Percentiles rank a stretch among this genome's conserved stretches.
phyloP scores from a whole-genome alignment of 164 flowering plant genomes.

The Euptelea pleiosperma region DNA sequence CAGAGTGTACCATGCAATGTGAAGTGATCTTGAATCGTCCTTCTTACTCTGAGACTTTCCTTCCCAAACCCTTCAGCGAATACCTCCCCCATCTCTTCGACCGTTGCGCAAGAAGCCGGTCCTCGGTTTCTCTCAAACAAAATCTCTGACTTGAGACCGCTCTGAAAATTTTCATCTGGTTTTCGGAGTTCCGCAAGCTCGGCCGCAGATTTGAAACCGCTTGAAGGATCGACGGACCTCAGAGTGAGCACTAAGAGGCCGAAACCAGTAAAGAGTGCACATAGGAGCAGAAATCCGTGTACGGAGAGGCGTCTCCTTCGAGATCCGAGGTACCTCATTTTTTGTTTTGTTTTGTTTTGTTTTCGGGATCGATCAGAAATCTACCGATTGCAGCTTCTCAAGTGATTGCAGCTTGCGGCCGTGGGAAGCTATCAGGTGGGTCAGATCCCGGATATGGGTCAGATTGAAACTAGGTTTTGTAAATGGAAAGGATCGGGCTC shows the following conservation, averaged over 20 bases:
- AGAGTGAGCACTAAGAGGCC: constrained; percentile 36
- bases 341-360: too few species aligned
- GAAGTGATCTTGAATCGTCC: constrained; percentile 57
- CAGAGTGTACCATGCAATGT: constrained; percentile 50
- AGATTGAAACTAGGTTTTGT: too few species aligned
- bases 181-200: background rate
- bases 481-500: too few species aligned
- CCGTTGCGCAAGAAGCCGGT: constrained; percentile 64
- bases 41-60: constrained; percentile 61
- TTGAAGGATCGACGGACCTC: constrained; percentile 35
- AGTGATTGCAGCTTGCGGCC: too few species aligned
- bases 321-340: constrained; percentile 22
- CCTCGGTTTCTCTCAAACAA: background rate
- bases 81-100: constrained; percentile 78
- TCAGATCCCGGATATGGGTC: too few species aligned
- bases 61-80: constrained; percentile 38
- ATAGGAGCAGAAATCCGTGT: constrained; percentile 24
- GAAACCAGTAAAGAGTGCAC: constrained; percentile 23
- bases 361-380: too few species aligned
- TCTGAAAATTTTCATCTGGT: background rate
- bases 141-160: constrained; percentile 3
- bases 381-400: too few species aligned
- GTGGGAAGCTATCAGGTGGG: too few species aligned
- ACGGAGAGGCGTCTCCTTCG: constrained; percentile 32
- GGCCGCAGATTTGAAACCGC: background rate